Base-by-base conservation (phyloP, 495 filamentous ascomycete species). In the Talaromyces adpressus region DNA sequence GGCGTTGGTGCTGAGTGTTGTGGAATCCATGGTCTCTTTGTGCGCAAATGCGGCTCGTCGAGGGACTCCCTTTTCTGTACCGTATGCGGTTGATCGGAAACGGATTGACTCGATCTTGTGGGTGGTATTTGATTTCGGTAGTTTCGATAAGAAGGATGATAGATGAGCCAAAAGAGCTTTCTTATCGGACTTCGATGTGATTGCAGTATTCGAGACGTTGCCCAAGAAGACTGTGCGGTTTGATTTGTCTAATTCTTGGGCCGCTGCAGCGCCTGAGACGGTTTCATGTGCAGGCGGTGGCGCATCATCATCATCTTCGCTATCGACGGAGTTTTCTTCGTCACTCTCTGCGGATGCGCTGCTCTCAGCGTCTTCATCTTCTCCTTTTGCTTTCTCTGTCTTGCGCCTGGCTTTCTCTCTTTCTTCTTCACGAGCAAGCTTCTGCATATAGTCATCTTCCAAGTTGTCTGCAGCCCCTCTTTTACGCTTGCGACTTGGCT, bases 1-100 rank as follows among this genome's bases (percentile, higher is more conserved):
- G 4, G 95, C 95, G 68, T 99, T 96, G 58, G 92, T 93, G 66
- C 90, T 93, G 61, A 90, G 92, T 3, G 94, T 93, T 1, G 95
- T 98, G 22, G 89, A 85, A 57, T 90, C 87, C 85, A 94, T 88
- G 63, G 96, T 74, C 8, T 90, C 85, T 68, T 90, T 89, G 61
- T 85, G 88, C 51, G 91, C 92, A 71, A 87, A 98, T 12, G 94
- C 88, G 16, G 92, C 95, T 61, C 92, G 91, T 76, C 93, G 96
- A 23, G 94, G 94, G 18, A 96, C 79, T n/a, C 84, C 82, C 49
- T 82, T 83, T 6, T 83, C 82, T 47, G 71, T 77, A 3, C 86
- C 80, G 73, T 92, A 97, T 2, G 95, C 88, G 18, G 90, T 91
- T 27, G 92, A 97, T 57, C 95, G 90, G 80, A 98, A 99, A 14